Base-by-base conservation (phyloP, 2,329 filamentous ascomycete genomes). In the Cladophialophora chaetospira region DNA sequence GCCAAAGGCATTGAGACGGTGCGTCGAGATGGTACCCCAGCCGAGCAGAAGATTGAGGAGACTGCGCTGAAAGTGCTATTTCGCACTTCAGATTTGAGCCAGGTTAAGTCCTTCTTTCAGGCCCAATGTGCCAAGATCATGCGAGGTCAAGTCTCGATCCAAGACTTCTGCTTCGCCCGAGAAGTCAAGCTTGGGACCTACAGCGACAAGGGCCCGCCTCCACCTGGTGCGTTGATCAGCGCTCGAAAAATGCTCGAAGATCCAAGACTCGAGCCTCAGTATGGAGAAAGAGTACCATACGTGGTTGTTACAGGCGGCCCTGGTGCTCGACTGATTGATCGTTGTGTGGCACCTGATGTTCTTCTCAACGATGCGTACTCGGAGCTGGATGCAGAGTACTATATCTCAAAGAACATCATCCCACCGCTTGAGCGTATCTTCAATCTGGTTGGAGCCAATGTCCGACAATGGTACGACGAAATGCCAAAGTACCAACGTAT, bases 1-100 rank as follows among this genome's bases (percentile, higher is more conserved):
- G 95, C 94, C 55, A 99, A 99, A 72, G 94, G 95, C 26, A 99
- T 97, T 62, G 95, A 99, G 77, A 99, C 95, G 0, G 93, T 99
- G 5, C 86, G 95, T 1, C 84, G 94, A 46, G 94, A 99, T 70
- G 94, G 94, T 35, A 97, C 92, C 0, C 92, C 93, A 0, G 93
- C 92, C 0, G 91, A 96, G 73, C 93, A 97, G 70, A 97, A 94
- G 77, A 95, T 99, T 44, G 91, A 97, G 72, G 94, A 97, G 71
- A 94, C 90, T 66, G 88, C 89, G 0, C 79, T 99, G 31, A 92
- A 89, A 69, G 82, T 96, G 2, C 81, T 99, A 1, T 99, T 99
- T 68, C 87, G 91, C 47, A 96, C 92, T 0, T 83, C 88, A 15
- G 93, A 99, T 72, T 80, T 99, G 13, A 94, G 88, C 66, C 83